A percentile compares a stretch with the other conserved stretches of the same genome.
These are phyloP conservation scores for Coemansia sp. DNA, from an alignment of 192 early-diverging fungal genomes.

Conservation along the genomic window DNA sequence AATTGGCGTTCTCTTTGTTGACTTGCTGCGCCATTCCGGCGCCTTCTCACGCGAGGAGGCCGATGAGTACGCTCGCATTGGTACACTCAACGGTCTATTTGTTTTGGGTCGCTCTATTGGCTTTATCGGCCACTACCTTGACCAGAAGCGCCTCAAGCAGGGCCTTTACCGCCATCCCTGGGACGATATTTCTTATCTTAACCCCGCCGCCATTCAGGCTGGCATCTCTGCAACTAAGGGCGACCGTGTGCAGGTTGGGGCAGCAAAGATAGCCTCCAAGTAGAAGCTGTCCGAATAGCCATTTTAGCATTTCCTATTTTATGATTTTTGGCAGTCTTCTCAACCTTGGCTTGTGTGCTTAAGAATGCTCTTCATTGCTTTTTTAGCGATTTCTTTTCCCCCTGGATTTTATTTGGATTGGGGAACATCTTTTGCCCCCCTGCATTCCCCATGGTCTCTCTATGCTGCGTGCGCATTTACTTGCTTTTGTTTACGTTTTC, in stretches of 20 bases:
- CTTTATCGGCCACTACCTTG: constrained; percentile 96
- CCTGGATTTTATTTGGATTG: not conserved
- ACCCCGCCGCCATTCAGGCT: constrained; percentile 38
- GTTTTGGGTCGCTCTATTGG: constrained; percentile 93
- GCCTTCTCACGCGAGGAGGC: constrained; percentile 93
- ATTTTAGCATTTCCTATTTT: not conserved
- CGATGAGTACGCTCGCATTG: constrained; percentile 94
- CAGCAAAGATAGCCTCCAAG: constrained; percentile 49
- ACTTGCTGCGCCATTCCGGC: constrained; percentile 85
- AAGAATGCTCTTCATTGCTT: too few species aligned
- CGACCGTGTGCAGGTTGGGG: constrained; percentile 55
- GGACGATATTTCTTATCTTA: constrained; percentile 94
- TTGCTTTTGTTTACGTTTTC: not conserved
- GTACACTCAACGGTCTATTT: constrained; percentile 95
- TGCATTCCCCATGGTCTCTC: not conserved
- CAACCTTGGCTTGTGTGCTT: too few species aligned
- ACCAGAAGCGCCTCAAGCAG: constrained; percentile 98
- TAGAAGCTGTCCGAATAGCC: not conserved
- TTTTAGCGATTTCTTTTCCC: too few species aligned
- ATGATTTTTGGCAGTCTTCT: too few species aligned
- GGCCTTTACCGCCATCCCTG: constrained; percentile 97
- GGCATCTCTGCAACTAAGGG: constrained; percentile 23
- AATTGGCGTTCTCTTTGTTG: constrained; percentile 93
- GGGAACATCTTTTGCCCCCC: not conserved
- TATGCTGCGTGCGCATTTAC: too few species aligned